These are phyloP conservation scores for Aspergillus amoenus DNA, from an alignment of 2,329 filamentous ascomycete species.

Conservation along the genomic window DNA sequence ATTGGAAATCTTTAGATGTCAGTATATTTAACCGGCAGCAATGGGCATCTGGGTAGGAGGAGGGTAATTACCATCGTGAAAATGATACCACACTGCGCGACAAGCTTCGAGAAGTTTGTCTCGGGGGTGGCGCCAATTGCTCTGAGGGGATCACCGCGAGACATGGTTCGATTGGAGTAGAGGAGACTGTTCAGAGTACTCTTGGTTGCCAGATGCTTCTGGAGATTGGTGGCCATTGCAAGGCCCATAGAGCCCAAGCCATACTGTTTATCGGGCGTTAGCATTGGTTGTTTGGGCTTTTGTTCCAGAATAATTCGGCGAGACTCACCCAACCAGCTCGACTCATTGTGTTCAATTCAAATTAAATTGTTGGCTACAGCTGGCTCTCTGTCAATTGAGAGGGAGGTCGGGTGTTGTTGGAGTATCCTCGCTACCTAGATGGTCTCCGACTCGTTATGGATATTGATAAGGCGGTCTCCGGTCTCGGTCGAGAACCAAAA, in stretches of 20 bases:
- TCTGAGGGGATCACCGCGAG: conserved; percentile 38
- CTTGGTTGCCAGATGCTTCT: conserved; percentile 38
- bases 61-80: conserved; percentile 36
- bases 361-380: neutral
- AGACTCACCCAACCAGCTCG: conserved; percentile 38
- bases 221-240: conserved; percentile 45
- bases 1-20: conserved; percentile 37
- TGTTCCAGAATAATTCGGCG: neutral
- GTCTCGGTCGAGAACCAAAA: conserved; percentile 16
- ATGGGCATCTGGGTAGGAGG: neutral
- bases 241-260: conserved; percentile 48
- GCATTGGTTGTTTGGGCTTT: neutral
- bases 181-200: conserved; percentile 31
- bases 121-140: conserved; percentile 35
- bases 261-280: conserved; percentile 25
- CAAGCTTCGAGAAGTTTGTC: conserved; percentile 33
- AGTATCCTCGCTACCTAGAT: neutral
- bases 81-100: conserved; percentile 39
- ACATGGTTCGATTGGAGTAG: conserved; percentile 44
- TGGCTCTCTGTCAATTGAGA: neutral
- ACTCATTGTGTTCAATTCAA: conserved; percentile 22
- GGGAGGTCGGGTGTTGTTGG: neutral
- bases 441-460: neutral
- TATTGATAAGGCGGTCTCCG: conserved; percentile 16
- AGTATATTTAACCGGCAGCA: neutral